Evolutionary conservation across 2,329 filamentous ascomycete species (phyloP), one percentile per base, ranked within the genome.

Genomic region (Byssochlamys sp.): DNA sequence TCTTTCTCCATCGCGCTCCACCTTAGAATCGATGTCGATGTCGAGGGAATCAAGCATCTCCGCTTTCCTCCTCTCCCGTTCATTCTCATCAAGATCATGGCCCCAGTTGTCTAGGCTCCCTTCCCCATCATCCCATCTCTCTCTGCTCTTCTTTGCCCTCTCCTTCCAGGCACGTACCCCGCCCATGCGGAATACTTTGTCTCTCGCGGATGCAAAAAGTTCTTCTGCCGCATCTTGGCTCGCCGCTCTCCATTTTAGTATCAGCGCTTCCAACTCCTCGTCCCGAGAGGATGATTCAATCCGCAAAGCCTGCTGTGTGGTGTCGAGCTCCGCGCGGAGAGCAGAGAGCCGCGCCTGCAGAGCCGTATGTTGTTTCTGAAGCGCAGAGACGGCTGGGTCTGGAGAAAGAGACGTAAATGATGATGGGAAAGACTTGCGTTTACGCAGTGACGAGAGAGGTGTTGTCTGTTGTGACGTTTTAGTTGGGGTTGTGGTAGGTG

Each of bases 201-300:
- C 83, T 60, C 80, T 79, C 25, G 86, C 83, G 24, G 76, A 73
- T 26, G 73, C 77, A 68, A 87, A 89, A 10, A 89, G 72, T 65
- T 88, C 84, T 62, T 90, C 87, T 1, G 87, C 87, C 5, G 84
- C 86, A 54, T 78, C 73, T 60, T 85, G 78, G 59, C 81, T 82
- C 19, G 83, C 81, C 0, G 66, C 70, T 52, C 77, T 81, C 87
- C 87, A 90, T 67, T 81, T 86, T 2, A 67, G 68, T 49, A 83
- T 79, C 62, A 89, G 65, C 0, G 67, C 71, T 49, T 80, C 72
- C 26, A 90, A 73, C 58, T 88, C 83, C 1, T 72, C 75, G 66
- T 85, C 81, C 57, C 71, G 71, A 49, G 62, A 63, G 2, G 70
- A 72, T 2, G 60, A 64, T 61, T 80, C 77, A 65, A 85, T 80